Percentiles rank a stretch among this genome's conserved stretches.
phyloP scores from a whole-genome alignment of 257 asterid species.

The Nemophila menziesii region DNA sequence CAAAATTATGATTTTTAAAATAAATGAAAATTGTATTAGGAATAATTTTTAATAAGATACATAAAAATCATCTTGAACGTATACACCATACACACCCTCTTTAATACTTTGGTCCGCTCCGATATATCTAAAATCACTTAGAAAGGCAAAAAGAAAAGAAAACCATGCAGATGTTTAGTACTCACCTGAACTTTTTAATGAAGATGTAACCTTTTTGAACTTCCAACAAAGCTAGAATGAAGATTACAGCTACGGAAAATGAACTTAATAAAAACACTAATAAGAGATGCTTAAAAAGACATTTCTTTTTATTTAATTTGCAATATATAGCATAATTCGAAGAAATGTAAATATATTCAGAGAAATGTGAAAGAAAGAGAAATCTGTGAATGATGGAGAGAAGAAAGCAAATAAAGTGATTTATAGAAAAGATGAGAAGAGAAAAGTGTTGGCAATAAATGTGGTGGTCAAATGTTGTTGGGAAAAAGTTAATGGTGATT shows the following conservation, averaged over 20 bases:
- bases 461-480: slow-evolving; percentile 17
- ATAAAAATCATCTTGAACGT: too few relatives aligned
- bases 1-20: too few relatives aligned
- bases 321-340: background rate
- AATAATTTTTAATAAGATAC: too few relatives aligned
- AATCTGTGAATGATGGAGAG: slow-evolving; percentile 21
- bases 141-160: background rate
- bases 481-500: background rate
- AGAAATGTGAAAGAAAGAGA: background rate
- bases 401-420: slow-evolving; percentile 24
- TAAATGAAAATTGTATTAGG: too few relatives aligned
- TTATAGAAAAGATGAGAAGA: slow-evolving; percentile 20
- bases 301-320: background rate
- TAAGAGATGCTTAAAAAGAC: background rate
- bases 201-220: background rate
- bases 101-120: too few relatives aligned
- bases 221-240: background rate
- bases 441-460: slow-evolving; percentile 29
- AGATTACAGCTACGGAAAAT: background rate
- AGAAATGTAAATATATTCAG: background rate
- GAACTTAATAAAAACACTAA: background rate
- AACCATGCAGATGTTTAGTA: background rate
- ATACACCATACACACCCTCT: too few relatives aligned
- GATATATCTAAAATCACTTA: too few relatives aligned
- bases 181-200: slow-evolving; percentile 5